Conservation (phyloP, 768 basidiomycete genomes). For the Naganishia vishniacii region DNA sequence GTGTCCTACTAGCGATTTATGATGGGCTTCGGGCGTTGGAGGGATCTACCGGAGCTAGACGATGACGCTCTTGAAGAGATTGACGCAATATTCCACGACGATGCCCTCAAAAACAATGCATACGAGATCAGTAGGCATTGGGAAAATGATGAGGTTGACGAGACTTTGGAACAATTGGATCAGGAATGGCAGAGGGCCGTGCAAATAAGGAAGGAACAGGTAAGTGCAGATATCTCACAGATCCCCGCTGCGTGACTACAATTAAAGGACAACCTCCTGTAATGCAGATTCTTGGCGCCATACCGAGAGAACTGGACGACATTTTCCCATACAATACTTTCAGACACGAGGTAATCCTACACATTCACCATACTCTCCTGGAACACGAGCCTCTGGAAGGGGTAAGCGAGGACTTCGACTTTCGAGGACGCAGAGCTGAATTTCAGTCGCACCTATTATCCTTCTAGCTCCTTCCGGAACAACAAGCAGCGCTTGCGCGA, state of each 20-base stretch:
- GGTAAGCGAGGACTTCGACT: background rate
- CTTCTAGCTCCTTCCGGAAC: background rate
- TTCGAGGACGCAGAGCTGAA: background rate
- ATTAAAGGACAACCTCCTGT: background rate
- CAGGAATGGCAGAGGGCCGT: slow-evolving; percentile 8
- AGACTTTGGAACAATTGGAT: background rate
- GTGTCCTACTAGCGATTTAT: background rate
- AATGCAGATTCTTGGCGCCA: slow-evolving; percentile 1
- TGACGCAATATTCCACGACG: background rate
- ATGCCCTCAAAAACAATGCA: background rate
- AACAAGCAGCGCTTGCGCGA: background rate
- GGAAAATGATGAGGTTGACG: background rate
- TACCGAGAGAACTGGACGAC: background rate
- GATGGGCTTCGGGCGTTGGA: slow-evolving; percentile 9
- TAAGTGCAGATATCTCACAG: too few species aligned
- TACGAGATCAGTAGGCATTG: background rate
- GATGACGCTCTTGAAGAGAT: slow-evolving; percentile 1
- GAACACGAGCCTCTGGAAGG: slow-evolving; percentile 8
- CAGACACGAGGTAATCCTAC: slow-evolving; percentile 1
- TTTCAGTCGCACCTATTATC: too few species aligned
- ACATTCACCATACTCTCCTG: background rate
- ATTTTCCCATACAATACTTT: slow-evolving; percentile 9
- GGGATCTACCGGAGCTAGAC: background rate
- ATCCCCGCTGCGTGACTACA: too few species aligned
- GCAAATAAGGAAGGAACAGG: background rate